These are phyloP conservation scores for Suhomyces xylopsoci DNA, from an alignment of 805 yeast species.

Conservation along the genomic window DNA sequence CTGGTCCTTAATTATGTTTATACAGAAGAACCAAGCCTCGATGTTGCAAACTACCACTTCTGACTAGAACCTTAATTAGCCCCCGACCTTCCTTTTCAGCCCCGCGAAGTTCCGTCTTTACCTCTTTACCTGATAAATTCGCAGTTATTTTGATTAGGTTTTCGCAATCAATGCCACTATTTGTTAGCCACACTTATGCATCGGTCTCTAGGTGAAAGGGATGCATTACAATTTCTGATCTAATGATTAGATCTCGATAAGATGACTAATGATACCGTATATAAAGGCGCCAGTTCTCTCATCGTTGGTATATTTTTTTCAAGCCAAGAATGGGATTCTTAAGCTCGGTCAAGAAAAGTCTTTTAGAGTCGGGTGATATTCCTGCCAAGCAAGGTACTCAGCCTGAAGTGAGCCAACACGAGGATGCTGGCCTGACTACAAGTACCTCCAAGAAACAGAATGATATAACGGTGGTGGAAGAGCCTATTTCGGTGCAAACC, in stretches of 20 bases:
- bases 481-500: not conserved
- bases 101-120: not conserved
- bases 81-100: not conserved
- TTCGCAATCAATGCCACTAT: slow-evolving; percentile 1
- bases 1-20: too few species aligned
- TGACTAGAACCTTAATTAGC: not conserved
- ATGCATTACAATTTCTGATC: not conserved
- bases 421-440: not conserved
- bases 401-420: not conserved
- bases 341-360: not conserved
- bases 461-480: not conserved
- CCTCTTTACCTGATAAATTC: not conserved
- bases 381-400: not conserved
- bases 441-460: not conserved
- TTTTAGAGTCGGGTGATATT: not conserved
- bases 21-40: not conserved
- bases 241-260: not conserved
- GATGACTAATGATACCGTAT: not conserved
- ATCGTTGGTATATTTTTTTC: not conserved
- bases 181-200: slow-evolving; percentile 35
- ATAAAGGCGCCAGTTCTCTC: not conserved
- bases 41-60: not conserved
- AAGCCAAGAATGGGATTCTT: not conserved
- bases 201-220: not conserved
- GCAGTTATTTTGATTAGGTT: not conserved